Conservation (phyloP, 768 basidiomycete species). For the Mycena pura region DNA sequence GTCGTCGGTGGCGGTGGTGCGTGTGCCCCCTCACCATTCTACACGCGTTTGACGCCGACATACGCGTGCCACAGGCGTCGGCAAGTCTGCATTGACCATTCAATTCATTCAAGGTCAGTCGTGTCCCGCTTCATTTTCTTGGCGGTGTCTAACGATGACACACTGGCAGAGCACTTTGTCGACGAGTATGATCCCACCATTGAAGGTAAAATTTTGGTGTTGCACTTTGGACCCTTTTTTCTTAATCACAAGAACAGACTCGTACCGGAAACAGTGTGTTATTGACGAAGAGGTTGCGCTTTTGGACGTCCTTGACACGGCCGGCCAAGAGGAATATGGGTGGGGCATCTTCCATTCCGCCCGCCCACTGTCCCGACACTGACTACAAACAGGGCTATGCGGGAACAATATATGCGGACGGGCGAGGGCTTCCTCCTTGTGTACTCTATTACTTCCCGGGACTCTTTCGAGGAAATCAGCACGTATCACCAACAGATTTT, state of each 20-base stretch:
- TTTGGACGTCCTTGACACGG: conserved; percentile 95
- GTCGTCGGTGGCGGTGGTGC: conserved; percentile 97
- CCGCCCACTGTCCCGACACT: not conserved
- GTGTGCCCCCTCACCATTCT: conserved; percentile 29
- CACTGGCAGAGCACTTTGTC: conserved; percentile 71
- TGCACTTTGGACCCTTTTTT: not conserved
- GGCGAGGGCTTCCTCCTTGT: conserved; percentile 98
- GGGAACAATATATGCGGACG: conserved; percentile 98
- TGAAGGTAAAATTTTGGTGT: conserved; percentile 62
- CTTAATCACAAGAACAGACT: conserved; percentile 62
- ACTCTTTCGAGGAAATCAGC: conserved; percentile 96
- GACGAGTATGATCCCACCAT: conserved; percentile 93
- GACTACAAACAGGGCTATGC: conserved; percentile 78
- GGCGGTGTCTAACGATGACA: not conserved
- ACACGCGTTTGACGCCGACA: conserved; percentile 3
- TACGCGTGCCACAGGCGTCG: conserved; percentile 48
- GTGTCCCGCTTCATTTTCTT: not conserved
- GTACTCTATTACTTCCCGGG: conserved; percentile 95
- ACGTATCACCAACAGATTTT: conserved; percentile 96
- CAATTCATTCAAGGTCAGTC: conserved; percentile 88
- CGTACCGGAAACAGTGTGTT: conserved; percentile 95
- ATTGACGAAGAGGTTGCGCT: conserved; percentile 98
- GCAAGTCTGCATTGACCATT: conserved; percentile 91
- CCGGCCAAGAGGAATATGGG: conserved; percentile 99
- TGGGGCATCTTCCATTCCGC: conserved; percentile 44